Conservation (phyloP, 1,139 yeast species). For the Diutina pseudorugosa region DNA sequence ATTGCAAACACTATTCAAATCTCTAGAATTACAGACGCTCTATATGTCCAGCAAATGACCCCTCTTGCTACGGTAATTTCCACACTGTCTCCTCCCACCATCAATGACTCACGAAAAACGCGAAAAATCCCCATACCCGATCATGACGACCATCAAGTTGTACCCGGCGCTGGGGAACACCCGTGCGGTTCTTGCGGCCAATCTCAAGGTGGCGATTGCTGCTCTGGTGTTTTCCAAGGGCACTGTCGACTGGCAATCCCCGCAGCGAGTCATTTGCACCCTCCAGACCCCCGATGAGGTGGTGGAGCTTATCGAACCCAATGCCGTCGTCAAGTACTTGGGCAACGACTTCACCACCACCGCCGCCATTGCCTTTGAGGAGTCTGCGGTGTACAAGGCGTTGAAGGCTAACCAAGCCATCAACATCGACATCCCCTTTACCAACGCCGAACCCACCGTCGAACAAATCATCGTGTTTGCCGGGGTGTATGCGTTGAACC, state of each 20-base stretch:
- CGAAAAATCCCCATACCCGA: background rate
- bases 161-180: background rate
- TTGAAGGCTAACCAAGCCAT: constrained; percentile 14
- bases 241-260: constrained; percentile 20
- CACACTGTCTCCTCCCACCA: too few relatives aligned
- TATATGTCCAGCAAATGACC: too few relatives aligned
- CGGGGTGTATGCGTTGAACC: constrained; percentile 23
- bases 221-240: constrained; percentile 17
- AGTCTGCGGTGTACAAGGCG: constrained; percentile 19
- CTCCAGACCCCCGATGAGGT: constrained; percentile 23
- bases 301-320: constrained; percentile 58
- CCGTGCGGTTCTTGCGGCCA: constrained; percentile 33
- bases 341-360: constrained; percentile 31
- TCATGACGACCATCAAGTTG: background rate
- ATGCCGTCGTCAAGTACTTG: constrained; percentile 70
- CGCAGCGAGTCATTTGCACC: constrained; percentile 15
- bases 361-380: constrained; percentile 18
- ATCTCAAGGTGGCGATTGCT: constrained; percentile 52
- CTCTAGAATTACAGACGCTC: too few relatives aligned
- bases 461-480: constrained; percentile 37
- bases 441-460: constrained; percentile 14
- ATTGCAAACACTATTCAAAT: too few relatives aligned
- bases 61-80: too few relatives aligned
- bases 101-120: background rate
- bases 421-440: constrained; percentile 8